phyloP scores from a whole-genome alignment of 2,329 filamentous ascomycete genomes.

The Coniochaeta sp. region DNA sequence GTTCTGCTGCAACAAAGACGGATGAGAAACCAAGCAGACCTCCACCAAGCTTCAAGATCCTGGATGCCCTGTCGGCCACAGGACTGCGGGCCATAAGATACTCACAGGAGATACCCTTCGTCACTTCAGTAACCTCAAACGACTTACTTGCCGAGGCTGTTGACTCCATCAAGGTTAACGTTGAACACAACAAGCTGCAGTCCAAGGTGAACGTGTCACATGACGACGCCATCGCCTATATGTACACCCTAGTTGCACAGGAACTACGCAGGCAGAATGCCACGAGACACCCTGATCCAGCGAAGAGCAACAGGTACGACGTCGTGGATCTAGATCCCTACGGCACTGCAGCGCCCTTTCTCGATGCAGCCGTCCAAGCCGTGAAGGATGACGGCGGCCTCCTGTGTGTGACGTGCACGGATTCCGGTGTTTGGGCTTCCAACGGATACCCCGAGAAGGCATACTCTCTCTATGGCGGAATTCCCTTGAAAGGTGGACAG shows the following conservation, averaged over 20 bases:
- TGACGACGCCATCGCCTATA: conserved; percentile 81
- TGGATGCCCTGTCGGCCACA: conserved; percentile 91
- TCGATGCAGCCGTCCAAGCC: conserved; percentile 84
- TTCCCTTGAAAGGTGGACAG: conserved; percentile 76
- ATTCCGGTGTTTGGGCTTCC: conserved; percentile 91
- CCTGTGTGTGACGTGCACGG: conserved; percentile 92
- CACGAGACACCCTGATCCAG: conserved; percentile 26
- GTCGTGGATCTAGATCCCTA: conserved; percentile 97
- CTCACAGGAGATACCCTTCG: conserved; percentile 80
- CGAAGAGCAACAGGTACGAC: conserved; percentile 60
- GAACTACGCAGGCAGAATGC: conserved; percentile 35
- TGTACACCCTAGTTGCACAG: conserved; percentile 67
- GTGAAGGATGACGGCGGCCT: conserved; percentile 79
- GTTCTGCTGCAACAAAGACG: background rate
- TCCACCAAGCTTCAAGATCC: conserved; percentile 61
- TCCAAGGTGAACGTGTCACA: conserved; percentile 65
- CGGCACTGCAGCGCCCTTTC: conserved; percentile 84
- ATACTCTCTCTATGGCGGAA: conserved; percentile 86
- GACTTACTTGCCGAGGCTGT: conserved; percentile 76
- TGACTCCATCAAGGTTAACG: conserved; percentile 75
- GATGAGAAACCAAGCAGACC: conserved; percentile 15
- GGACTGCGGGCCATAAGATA: conserved; percentile 88
- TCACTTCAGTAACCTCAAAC: conserved; percentile 78
- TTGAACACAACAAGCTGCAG: conserved; percentile 70
- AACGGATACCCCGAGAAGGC: conserved; percentile 92